These are phyloP conservation scores for Phaseolus coccineus DNA, from an alignment of 331 rosid genomes.

Conservation along the genomic window DNA sequence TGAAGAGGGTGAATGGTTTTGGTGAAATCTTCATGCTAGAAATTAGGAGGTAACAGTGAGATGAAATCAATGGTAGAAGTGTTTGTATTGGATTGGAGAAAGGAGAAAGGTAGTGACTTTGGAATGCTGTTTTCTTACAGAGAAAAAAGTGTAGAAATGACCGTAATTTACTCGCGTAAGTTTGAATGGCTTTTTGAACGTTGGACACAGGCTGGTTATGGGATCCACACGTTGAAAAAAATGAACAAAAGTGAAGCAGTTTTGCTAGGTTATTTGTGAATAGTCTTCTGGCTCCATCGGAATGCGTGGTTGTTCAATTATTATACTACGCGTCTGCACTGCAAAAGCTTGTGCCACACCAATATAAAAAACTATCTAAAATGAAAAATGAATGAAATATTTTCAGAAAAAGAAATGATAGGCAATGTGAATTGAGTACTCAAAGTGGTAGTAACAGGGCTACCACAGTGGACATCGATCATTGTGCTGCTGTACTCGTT, in stretches of 20 bases:
- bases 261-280: conserved; percentile 13
- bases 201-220: conserved; percentile 59
- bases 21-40: conserved; percentile 30
- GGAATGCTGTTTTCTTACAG: conserved; percentile 32
- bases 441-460: neutral
- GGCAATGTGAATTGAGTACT: neutral
- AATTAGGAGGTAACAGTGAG: neutral
- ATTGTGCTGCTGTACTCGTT: conserved; percentile 8
- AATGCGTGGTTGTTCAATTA: conserved; percentile 35
- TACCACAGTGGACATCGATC: neutral
- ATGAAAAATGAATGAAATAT: no score
- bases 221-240: conserved; percentile 55
- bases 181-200: conserved; percentile 46
- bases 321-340: neutral
- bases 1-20: conserved; percentile 41
- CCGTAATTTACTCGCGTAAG: conserved; percentile 59
- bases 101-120: conserved; percentile 6
- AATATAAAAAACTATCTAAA: no score
- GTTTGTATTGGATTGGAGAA: neutral
- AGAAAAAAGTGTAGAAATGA: conserved; percentile 22
- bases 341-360: conserved; percentile 15
- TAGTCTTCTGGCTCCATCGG: conserved; percentile 19
- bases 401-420: neutral
- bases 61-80: neutral
- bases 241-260: conserved; percentile 36